Evolutionary conservation across 352 stramenopile species (phyloP).

Genomic region (Achlya hypogyna): DNA sequence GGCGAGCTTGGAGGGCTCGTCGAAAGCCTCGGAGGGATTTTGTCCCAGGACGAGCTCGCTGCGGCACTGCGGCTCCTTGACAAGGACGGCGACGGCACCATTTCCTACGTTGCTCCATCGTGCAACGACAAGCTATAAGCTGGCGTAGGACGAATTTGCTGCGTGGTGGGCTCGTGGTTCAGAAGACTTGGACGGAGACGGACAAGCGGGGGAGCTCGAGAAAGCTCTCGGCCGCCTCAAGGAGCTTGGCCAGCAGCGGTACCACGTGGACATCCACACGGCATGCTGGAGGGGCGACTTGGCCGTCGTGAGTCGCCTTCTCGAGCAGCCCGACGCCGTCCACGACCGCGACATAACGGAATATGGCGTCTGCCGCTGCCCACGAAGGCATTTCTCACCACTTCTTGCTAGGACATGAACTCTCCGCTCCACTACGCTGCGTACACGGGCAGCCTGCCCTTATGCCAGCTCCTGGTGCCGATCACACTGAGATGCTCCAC

Average conservation of each 20-base stretch:
- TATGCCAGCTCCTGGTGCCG: conserved; percentile 41
- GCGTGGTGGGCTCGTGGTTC: conserved; percentile 41
- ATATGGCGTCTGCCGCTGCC: conserved; percentile 34
- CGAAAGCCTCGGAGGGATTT: conserved; percentile 42
- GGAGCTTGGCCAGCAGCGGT: conserved; percentile 40
- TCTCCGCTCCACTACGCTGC: conserved; percentile 65
- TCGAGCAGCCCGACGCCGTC: conserved; percentile 33
- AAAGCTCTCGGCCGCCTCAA: conserved; percentile 42
- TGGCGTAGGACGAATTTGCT: conserved; percentile 36
- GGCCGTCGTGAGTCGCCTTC: conserved; percentile 36
- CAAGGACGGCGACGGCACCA: conserved; percentile 35
- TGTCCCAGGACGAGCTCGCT: conserved; percentile 37
- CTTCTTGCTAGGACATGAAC: conserved; percentile 34
- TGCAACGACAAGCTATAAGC: not conserved
- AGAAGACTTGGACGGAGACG: conserved; percentile 34
- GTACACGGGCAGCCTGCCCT: conserved; percentile 41
- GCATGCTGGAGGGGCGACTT: conserved; percentile 41
- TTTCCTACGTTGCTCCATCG: conserved; percentile 24
- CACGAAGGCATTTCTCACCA: not conserved
- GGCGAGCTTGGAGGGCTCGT: conserved; percentile 39
- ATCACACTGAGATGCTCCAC: not conserved
- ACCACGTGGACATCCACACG: conserved; percentile 56
- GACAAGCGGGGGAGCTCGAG: conserved; percentile 33
- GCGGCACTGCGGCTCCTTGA: conserved; percentile 36
- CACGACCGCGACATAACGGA: conserved; percentile 38